These are phyloP conservation scores for Cordyceps sp. DNA, from an alignment of 2,329 filamentous ascomycete genomes.

Conservation along the genomic window DNA sequence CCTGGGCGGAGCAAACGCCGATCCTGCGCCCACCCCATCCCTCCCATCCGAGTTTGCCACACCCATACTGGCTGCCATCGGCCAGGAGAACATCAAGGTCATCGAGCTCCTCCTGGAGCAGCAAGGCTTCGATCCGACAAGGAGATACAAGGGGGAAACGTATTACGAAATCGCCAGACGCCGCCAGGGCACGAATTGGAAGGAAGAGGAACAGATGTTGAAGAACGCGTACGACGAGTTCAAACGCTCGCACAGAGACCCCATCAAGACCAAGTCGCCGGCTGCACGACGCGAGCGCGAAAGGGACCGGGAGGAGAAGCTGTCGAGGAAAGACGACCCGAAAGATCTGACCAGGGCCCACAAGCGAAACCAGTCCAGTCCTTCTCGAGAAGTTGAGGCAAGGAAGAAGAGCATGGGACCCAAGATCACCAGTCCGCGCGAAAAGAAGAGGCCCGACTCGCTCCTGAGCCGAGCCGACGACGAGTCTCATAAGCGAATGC, in stretches of 20 bases:
- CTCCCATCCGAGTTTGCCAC: constrained; percentile 60
- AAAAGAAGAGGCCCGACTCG: constrained; percentile 29
- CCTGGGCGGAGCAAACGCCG: constrained; percentile 46
- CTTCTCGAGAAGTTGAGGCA: constrained; percentile 25
- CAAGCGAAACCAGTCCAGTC: constrained; percentile 32
- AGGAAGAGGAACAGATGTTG: constrained; percentile 68
- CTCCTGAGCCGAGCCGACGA: constrained; percentile 28
- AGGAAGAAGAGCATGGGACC: constrained; percentile 23
- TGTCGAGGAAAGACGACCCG: constrained; percentile 23
- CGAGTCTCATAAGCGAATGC: constrained; percentile 30
- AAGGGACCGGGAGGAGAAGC: constrained; percentile 25
- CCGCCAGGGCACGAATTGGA: constrained; percentile 74
- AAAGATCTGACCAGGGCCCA: constrained; percentile 25
- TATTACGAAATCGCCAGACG: constrained; percentile 80
- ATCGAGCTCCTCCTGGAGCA: constrained; percentile 67
- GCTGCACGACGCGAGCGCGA: constrained; percentile 21
- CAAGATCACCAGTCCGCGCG: constrained; percentile 27
- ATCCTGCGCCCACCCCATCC: constrained; percentile 48
- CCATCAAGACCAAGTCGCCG: constrained; percentile 33
- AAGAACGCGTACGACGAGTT: constrained; percentile 58
- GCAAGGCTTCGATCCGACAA: constrained; percentile 65
- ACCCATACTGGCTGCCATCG: constrained; percentile 87
- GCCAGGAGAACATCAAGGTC: constrained; percentile 72
- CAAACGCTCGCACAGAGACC: constrained; percentile 32
- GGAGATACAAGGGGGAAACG: constrained; percentile 56